A percentile compares a stretch with the other conserved stretches of the same genome.
Conservation (phyloP, 805 yeast genomes). For the Wickerhamomyces queroliae region DNA sequence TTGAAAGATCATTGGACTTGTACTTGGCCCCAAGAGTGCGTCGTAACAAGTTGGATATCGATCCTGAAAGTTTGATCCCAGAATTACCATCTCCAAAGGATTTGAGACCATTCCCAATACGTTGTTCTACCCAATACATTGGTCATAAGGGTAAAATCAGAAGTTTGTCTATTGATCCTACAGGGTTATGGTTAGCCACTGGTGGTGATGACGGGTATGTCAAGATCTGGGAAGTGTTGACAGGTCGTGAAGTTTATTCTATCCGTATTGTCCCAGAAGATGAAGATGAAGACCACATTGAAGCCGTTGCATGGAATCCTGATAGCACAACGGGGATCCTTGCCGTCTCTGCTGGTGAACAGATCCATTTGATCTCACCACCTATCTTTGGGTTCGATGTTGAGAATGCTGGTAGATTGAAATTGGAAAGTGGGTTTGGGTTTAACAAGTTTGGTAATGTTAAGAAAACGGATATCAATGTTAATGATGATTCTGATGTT, state of each 20-base stretch:
- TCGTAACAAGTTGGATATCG: slow-evolving; percentile 83
- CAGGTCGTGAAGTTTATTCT: slow-evolving; percentile 89
- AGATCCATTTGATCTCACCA: slow-evolving; percentile 74
- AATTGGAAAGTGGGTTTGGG: slow-evolving; percentile 90
- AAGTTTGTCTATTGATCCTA: slow-evolving; percentile 76
- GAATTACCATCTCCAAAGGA: slow-evolving; percentile 96
- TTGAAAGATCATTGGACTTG: slow-evolving; percentile 90
- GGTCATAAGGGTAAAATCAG: slow-evolving; percentile 87
- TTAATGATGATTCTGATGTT: slow-evolving; percentile 33
- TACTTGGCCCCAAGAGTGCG: slow-evolving; percentile 96
- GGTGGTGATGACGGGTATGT: slow-evolving; percentile 97
- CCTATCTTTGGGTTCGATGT: slow-evolving; percentile 86
- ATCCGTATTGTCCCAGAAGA: slow-evolving; percentile 35
- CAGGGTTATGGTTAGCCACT: slow-evolving; percentile 93
- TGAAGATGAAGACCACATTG: slow-evolving; percentile 73
- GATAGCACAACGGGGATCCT: slow-evolving; percentile 65
- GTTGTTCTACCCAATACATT: slow-evolving; percentile 72
- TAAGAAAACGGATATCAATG: slow-evolving; percentile 35
- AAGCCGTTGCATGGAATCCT: slow-evolving; percentile 88
- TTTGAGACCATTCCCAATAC: slow-evolving; percentile 92
- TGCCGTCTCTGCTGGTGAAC: slow-evolving; percentile 81
- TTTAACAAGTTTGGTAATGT: slow-evolving; percentile 59
- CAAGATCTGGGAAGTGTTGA: slow-evolving; percentile 92
- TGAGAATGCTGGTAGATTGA: slow-evolving; percentile 74
- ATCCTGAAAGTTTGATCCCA: slow-evolving; percentile 93